Percentiles rank a stretch among this genome's conserved stretches.
These are phyloP conservation scores for Ophidiomyces ophidiicola DNA, from an alignment of 2,329 filamentous ascomycete genomes.

Conservation along the genomic window DNA sequence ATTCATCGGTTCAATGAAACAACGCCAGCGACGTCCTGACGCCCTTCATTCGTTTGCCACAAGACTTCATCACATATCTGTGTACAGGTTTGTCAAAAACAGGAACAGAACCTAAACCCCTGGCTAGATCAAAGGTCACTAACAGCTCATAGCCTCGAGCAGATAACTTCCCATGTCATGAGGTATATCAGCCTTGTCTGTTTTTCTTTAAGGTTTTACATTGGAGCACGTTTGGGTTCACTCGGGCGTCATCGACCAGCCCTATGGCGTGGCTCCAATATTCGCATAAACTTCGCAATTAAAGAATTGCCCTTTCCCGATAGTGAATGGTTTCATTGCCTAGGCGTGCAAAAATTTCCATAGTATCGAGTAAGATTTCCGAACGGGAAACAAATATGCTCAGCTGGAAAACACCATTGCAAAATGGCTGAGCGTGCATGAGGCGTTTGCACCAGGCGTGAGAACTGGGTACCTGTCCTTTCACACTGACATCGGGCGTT, in stretches of 20 bases:
- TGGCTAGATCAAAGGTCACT: neutral
- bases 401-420: constrained; percentile 1
- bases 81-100: neutral
- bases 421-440: neutral
- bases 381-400: neutral
- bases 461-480: too few relatives aligned
- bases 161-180: neutral
- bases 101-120: neutral
- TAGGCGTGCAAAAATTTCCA: neutral
- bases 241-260: neutral
- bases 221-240: neutral
- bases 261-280: constrained; percentile 1
- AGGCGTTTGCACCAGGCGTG: too few relatives aligned
- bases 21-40: neutral
- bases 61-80: neutral
- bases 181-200: neutral
- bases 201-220: neutral
- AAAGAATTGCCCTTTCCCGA: neutral
- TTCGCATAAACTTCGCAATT: constrained; percentile 10
- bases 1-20: constrained; percentile 1
- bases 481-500: too few relatives aligned
- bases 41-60: neutral
- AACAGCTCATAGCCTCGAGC: neutral
- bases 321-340: neutral
- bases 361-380: constrained; percentile 3